Base-by-base conservation (phyloP, 306 rosid species). In the Phaseolus lunatus region DNA sequence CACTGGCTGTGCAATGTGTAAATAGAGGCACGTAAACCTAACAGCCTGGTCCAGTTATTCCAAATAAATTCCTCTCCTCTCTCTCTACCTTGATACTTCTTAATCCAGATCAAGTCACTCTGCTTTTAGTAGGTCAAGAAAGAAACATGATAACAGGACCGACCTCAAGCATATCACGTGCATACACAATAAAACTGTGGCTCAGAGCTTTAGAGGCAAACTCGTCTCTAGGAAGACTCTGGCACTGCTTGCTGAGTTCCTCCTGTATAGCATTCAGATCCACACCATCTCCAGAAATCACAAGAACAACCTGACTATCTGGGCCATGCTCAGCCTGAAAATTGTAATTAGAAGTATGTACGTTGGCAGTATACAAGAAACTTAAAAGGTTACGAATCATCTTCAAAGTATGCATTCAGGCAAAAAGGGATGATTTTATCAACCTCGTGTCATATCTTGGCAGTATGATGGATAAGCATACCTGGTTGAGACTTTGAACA, bases 241-340 rank as follows among this genome's bases (percentile, higher is more conserved):
- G 74, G 70, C 99, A 95, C 84, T 95, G 99, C 82, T 89, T 86
- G 78, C 80, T 87, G 67, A 95, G 81, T 78, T 95, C 97, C 73
- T 92, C 92, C 79, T 92, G 91, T 80, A 95, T 92, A 13, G 89
- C 96, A 49, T 86, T 86, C 63, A 87, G 41, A 87, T 95, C 88
- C 59, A 86, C 97, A 83, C 86, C 96, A 82, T 90, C 97, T 54
- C 97, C 99, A 48, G 90, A 80, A 70, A 92, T 84, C 75, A 92
- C 97, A 82, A 95, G 99, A 88, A 95, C 99, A 72, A 95, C 99
- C 82, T 95, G 99, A 88, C 97, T 95, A 75, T 95, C 99, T 63
- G 99, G 97, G 65, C 99, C 99, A 70, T 95, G 99, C 84, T 95
- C 99, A 22, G 99, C 99, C 99, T 95, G 96, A 80, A 82, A 85